Conservation (phyloP, 2,329 filamentous ascomycete species). For the Didymella pinodella region DNA sequence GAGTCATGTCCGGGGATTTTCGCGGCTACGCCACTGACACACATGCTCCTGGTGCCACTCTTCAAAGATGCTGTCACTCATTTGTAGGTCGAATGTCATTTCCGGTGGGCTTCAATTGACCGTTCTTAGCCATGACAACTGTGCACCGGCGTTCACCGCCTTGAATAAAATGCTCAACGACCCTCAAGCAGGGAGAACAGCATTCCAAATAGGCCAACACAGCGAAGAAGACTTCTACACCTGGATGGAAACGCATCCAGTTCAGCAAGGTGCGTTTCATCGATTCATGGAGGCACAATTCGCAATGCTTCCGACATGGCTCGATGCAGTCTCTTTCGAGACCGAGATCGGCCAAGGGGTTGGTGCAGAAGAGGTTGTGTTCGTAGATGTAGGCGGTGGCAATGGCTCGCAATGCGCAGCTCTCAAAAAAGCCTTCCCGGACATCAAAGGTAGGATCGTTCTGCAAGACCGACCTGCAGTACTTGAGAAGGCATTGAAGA, state of each 20-base stretch:
- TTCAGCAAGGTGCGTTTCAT: conserved; percentile 16
- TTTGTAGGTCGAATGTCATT: neutral
- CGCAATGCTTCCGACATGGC: conserved; percentile 4
- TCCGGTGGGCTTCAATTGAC: neutral
- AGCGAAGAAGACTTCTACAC: conserved; percentile 15
- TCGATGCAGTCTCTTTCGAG: conserved; percentile 11
- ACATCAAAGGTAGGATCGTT: conserved; percentile 1
- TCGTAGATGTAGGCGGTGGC: conserved; percentile 15
- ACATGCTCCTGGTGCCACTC: conserved; percentile 13
- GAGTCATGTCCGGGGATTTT: neutral
- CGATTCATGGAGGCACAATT: conserved; percentile 12
- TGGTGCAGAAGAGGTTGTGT: neutral
- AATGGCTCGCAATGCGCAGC: conserved; percentile 16
- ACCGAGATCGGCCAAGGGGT: neutral
- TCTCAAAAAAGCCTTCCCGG: conserved; percentile 1
- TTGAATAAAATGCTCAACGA: conserved; percentile 1
- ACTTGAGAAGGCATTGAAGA: conserved; percentile 1
- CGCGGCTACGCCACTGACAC: conserved; percentile 11
- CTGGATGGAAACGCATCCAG: conserved; percentile 13
- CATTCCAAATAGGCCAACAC: conserved; percentile 9
- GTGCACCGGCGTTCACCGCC: conserved; percentile 10
- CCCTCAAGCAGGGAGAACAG: neutral
- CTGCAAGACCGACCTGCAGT: conserved; percentile 11
- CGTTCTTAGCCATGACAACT: conserved; percentile 10
- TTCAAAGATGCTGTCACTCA: conserved; percentile 18